Conservation (phyloP, 805 yeast genomes). For the Maudiozyma pseudohumilis region DNA sequence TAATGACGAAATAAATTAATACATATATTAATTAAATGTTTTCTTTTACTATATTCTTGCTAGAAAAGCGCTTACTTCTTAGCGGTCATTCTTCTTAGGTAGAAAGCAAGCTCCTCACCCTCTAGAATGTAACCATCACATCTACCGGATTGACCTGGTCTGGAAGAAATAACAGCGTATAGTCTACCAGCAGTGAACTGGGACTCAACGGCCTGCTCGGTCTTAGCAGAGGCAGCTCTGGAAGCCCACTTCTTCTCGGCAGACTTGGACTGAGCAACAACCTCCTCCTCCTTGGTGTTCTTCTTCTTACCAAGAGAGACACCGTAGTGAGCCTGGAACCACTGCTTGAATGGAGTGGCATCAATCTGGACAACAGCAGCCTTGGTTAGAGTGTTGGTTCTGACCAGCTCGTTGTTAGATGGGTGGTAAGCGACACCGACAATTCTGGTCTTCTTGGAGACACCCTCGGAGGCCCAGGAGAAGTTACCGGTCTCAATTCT, state of each 20-base stretch:
- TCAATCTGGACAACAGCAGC: conserved; percentile 98
- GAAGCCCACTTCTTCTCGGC: conserved; percentile 88
- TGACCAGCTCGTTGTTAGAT: conserved; percentile 98
- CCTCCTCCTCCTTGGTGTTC: conserved; percentile 47
- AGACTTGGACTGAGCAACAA: conserved; percentile 59
- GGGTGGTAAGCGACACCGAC: conserved; percentile 98
- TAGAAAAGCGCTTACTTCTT: conserved; percentile 75
- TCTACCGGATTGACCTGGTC: conserved; percentile 99
- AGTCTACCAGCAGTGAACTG: conserved; percentile 99
- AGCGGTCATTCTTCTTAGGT: conserved; percentile 98
- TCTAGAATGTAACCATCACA: conserved; percentile 99
- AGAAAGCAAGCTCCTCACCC: conserved; percentile 99
- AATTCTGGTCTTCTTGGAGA: conserved; percentile 97
- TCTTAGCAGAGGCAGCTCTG: conserved; percentile 75
- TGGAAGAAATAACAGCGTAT: conserved; percentile 96
- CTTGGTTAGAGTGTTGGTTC: conserved; percentile 99
- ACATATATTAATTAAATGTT: no score
- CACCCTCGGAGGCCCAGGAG: conserved; percentile 99
- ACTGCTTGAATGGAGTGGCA: conserved; percentile 99
- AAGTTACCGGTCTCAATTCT: conserved; percentile 99
- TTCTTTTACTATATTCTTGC: no score
- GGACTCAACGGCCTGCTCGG: conserved; percentile 83
- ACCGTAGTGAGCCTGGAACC: conserved; percentile 99
- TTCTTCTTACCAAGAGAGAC: conserved; percentile 81
- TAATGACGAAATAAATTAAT: no score